Conservation (phyloP, 2,329 filamentous ascomycete genomes). For the Pseudopithomyces chartarum region DNA sequence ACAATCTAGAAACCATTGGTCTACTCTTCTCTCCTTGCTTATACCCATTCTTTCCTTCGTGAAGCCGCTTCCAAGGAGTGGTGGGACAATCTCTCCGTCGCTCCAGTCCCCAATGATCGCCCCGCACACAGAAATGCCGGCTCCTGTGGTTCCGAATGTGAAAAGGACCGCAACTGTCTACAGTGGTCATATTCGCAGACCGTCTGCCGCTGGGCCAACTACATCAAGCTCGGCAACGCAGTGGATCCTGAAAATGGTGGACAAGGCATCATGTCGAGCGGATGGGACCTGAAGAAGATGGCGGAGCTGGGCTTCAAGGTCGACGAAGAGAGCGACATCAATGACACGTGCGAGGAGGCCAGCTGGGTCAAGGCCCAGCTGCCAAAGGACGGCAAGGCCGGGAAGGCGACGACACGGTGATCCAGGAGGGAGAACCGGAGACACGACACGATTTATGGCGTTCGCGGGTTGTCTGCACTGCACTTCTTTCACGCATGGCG, state of each 20-base stretch:
- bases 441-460: conserved; percentile 2
- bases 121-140: conserved; percentile 39
- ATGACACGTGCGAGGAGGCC: conserved; percentile 42
- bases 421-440: not conserved
- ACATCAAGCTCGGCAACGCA: conserved; percentile 40
- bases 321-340: conserved; percentile 40
- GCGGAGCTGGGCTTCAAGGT: conserved; percentile 41
- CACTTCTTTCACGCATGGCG: conserved; percentile 5
- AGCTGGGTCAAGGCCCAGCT: conserved; percentile 36
- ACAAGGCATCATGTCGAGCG: conserved; percentile 44
- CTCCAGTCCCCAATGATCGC: conserved; percentile 39
- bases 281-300: conserved; percentile 47
- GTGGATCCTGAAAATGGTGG: conserved; percentile 39
- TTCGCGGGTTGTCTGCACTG: conserved; percentile 1
- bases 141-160: conserved; percentile 42
- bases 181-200: conserved; percentile 45
- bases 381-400: too few relatives aligned
- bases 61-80: conserved; percentile 37
- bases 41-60: conserved; percentile 40
- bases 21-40: conserved; percentile 45
- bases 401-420: conserved; percentile 34
- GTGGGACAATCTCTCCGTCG: conserved; percentile 44
- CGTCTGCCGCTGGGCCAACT: conserved; percentile 45
- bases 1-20: conserved; percentile 40
- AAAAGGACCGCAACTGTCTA: conserved; percentile 37